A percentile compares a stretch with the other conserved stretches of the same genome.
Evolutionary conservation across 2,329 filamentous ascomycete species (phyloP).

Genomic region (Onygenales sp.): DNA sequence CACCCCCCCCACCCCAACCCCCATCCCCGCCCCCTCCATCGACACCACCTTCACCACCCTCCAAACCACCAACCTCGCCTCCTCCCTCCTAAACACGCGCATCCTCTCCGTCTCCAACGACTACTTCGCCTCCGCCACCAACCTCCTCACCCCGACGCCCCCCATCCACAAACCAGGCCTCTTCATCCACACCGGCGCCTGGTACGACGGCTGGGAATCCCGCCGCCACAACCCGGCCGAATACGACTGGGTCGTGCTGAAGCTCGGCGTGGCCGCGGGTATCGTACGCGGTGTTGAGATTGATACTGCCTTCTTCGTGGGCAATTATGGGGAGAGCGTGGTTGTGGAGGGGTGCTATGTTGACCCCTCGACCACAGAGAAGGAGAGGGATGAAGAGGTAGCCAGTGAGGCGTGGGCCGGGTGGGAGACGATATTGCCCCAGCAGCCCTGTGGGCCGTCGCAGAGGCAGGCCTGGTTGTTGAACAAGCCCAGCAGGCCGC

Average conservation of each 20-base stretch:
- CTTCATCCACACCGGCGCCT: constrained; percentile 51
- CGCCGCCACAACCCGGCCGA: constrained; percentile 49
- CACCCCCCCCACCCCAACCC: constrained; percentile 12
- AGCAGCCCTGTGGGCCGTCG: constrained; percentile 30
- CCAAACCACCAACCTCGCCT: constrained; percentile 42
- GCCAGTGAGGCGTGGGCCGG: constrained; percentile 22
- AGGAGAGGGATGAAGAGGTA: constrained; percentile 19
- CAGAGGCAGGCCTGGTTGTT: constrained; percentile 35
- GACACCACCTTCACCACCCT: constrained; percentile 40
- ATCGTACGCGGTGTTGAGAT: constrained; percentile 34
- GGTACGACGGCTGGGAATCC: constrained; percentile 59
- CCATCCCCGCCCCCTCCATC: constrained; percentile 40
- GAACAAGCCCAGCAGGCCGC: constrained; percentile 19
- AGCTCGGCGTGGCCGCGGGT: constrained; percentile 42
- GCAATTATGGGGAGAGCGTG: constrained; percentile 37
- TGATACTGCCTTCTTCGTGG: constrained; percentile 36
- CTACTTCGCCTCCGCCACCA: constrained; percentile 51
- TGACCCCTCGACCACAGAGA: constrained; percentile 6
- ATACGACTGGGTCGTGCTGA: constrained; percentile 52
- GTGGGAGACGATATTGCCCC: constrained; percentile 32
- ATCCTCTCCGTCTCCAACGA: constrained; percentile 51
- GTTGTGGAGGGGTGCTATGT: constrained; percentile 28
- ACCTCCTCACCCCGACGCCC: constrained; percentile 48
- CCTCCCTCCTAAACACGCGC: constrained; percentile 40
- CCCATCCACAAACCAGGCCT: constrained; percentile 48